Evolutionary conservation across 306 rosid genomes (phyloP), one percentile per base, ranked within the genome.

Genomic region (Prosopis cineraria): DNA sequence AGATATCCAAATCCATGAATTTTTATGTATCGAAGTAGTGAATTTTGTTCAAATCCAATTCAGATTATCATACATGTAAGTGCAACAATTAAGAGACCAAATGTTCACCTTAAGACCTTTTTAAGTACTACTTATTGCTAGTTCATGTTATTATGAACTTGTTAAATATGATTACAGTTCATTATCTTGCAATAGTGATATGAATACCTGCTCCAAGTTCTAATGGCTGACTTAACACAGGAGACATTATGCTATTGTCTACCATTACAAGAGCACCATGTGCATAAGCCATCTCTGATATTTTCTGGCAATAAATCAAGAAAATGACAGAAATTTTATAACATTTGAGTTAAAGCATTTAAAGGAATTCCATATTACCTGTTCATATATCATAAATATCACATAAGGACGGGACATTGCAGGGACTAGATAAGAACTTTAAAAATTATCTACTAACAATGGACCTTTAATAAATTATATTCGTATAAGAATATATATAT

Each of bases 191-290:
- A 81, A 80, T 45, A 30, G 68, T 16, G 34, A 24, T 55, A 24
- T 11, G 16, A 22, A 72, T 94, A 94, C 98, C 97, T 85, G 97
- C 97, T 88, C 97, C 97, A 77, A 90, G 89, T 78, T 91, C 92
- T 85, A 94, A 75, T 55, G 98, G 98, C 50, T 62, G 85, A 52
- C 92, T 90, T 82, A 94, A 86, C 69, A 92, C 92, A 67, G 97
- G 98, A 22, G 98, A 90, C 97, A 94, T 84, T 85, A 94, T 91
- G 78, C 93, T 94, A 79, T 91, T 94, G 88, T 94, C 98, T 77
- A 92, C 97, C 88, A 92, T 36, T 79, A 94, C 75, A 63, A 89
- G 84, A 78, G 97, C 93, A 53, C 85, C 92, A 52, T 88, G 89
- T 72, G 89, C 87, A 88, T 90, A 97, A 70, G 97, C 90, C 74